Evolutionary conservation across 768 basidiomycete species (phyloP), one percentile per base, ranked within the genome.

Genomic region (Suillus luteus): DNA sequence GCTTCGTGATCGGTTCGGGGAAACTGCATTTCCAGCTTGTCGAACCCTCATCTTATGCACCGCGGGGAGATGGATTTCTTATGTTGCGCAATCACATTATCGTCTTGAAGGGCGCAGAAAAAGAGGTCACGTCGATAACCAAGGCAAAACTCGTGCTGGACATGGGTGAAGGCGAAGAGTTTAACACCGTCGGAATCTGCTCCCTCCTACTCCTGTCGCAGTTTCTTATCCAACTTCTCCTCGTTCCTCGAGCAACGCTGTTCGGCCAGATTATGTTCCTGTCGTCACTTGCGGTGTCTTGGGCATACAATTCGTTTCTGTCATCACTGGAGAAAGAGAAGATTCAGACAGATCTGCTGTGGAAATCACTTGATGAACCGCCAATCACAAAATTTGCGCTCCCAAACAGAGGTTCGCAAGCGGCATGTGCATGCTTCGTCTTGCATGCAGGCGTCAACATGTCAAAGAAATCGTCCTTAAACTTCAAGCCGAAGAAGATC

Each of bases 211-310:
- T 76, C 37, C 67, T 71, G n/a, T 6, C 62, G 27, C 73, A 77
- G 46, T 75, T 70, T 68, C 38, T 77, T 11, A n/a, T 61, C 3
- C 77, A 77, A 44, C 70, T 77, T 17, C 59, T 77, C 41, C 68
- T 78, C 49, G 64, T 76, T 37, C 74, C 77, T 2, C 77, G 75
- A 64, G 72, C 70, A 19, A 62, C 61, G 1, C 66, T 75, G 14
- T 74, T 78, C 15, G 75, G 77, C 15, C 77, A 78, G 58, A 63
- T 76, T 60, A 71, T 78, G 73, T 77, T 78, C 55, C 61, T 78
- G 31, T 60, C 65, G 15, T 72, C 75, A 3, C 69, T 78, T 22
- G 69, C 61, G 9, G 67, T 75, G 1, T 77, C 77, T 5, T 78
- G 77, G 77, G n/a, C 33, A 4, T 77, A 78, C 64, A 78, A 73